Evolutionary conservation across 768 basidiomycete genomes (phyloP).

Genomic region (Mycena venus): DNA sequence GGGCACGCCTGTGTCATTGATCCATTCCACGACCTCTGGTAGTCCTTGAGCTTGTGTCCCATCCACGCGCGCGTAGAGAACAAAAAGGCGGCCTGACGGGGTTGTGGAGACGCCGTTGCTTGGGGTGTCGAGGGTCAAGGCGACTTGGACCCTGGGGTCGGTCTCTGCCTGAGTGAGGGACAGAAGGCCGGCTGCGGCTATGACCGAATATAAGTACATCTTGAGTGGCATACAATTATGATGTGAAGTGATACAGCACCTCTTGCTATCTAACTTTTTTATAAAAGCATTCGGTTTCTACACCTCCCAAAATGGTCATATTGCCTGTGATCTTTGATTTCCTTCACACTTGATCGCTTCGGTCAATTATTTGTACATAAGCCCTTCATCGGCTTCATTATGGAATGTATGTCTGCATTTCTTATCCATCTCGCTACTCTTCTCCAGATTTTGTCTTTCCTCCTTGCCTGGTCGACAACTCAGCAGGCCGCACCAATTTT

Average conservation of each 20-base stretch:
- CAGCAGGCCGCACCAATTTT: slow-evolving; percentile 9
- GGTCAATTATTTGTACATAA: slow-evolving; percentile 10
- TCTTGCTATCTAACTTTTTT: slow-evolving; percentile 8
- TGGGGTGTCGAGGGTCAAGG: slow-evolving; percentile 11
- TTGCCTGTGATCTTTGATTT: slow-evolving; percentile 10
- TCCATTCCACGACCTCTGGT: slow-evolving; percentile 5
- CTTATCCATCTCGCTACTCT: slow-evolving; percentile 4
- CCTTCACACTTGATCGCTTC: slow-evolving; percentile 11
- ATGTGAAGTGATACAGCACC: slow-evolving; percentile 4
- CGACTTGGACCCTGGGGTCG: slow-evolving; percentile 11
- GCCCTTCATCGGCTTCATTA: slow-evolving; percentile 7
- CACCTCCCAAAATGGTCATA: slow-evolving; percentile 10
- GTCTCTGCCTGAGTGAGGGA: slow-evolving; percentile 12
- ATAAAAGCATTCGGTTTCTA: slow-evolving; percentile 3
- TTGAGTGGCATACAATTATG: slow-evolving; percentile 12
- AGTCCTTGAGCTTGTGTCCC: slow-evolving; percentile 5
- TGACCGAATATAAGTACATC: slow-evolving; percentile 12
- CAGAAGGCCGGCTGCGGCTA: slow-evolving; percentile 8
- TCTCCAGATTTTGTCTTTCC: slow-evolving; percentile 9
- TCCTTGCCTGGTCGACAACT: slow-evolving; percentile 11
- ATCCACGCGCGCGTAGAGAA: slow-evolving; percentile 5
- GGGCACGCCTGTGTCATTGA: slow-evolving; percentile 5
- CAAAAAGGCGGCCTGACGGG: slow-evolving; percentile 9
- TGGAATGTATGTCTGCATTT: slow-evolving; percentile 12
- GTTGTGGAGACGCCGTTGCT: slow-evolving; percentile 10